phyloP scores from a whole-genome alignment of 768 basidiomycete species.

The Hemileccinum impolitum region DNA sequence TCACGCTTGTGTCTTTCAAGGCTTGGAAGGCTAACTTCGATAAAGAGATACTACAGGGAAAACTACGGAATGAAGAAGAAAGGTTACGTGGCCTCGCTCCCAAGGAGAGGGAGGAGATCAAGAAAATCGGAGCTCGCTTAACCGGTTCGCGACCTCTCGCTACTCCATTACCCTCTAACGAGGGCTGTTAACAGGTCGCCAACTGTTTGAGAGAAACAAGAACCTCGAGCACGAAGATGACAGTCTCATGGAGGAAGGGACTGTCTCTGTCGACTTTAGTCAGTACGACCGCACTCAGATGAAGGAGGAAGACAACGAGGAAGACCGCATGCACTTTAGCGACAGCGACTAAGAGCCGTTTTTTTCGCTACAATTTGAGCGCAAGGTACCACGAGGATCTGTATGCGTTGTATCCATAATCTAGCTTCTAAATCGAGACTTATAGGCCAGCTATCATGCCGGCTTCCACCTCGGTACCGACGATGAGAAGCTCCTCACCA shows the following conservation, averaged over 20 bases:
- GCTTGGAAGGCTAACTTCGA: constrained; percentile 81
- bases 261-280: constrained; percentile 82
- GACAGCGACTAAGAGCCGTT: constrained; percentile 70
- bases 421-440: constrained; percentile 18
- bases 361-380: not conserved
- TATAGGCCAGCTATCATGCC: constrained; percentile 64
- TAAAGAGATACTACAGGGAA: constrained; percentile 56
- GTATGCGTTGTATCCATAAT: constrained; percentile 7
- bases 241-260: constrained; percentile 77
- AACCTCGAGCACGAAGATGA: constrained; percentile 74
- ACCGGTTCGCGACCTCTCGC: constrained; percentile 50
- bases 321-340: constrained; percentile 68
- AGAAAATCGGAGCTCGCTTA: constrained; percentile 55
- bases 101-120: constrained; percentile 86
- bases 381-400: constrained; percentile 6
- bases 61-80: constrained; percentile 75
- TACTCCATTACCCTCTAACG: not conserved
- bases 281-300: constrained; percentile 75
- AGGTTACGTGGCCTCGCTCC: constrained; percentile 61
- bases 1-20: constrained; percentile 78
- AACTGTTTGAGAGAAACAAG: constrained; percentile 84
- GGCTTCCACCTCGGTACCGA: constrained; percentile 49
- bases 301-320: constrained; percentile 51
- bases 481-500: constrained; percentile 49
- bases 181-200: constrained; percentile 60